Evolutionary conservation across 352 stramenopile genomes (phyloP), one percentile per base, ranked within the genome.

Genomic region (Globisporangium paroecandrum): DNA sequence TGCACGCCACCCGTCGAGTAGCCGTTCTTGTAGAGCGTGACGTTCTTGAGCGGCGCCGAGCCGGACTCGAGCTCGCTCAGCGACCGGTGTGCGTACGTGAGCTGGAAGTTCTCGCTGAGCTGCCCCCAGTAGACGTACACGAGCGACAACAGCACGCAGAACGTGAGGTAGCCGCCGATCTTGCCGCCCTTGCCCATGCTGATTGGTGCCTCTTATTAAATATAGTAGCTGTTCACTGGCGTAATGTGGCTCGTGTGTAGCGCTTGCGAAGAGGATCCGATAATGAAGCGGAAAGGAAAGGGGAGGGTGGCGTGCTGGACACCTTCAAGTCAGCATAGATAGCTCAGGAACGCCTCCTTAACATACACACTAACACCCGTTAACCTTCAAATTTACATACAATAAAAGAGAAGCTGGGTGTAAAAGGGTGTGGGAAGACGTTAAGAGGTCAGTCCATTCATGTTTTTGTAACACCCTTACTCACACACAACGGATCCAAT

Each of bases 11-110:
- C 85, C 2, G 76, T 89, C 46, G 83, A 91, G 72, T 83, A 90
- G 62, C 87, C 87, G 70, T 95, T 95, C 65, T 85, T 84, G 69
- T 83, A 94, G 22, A 94, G 69, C 41, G 79, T 90, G 53, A 94
- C 83, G 75, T 66, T 87, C 65, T 94, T 94, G 60, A 77, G 32
- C 4, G 72, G 61, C 27, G 75, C 71, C 4, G 62, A 57, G 29
- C 60, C 73, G 53, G 73, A 66, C 24, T 70, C 65, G 47, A 77
- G 70, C 9, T 73, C 76, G 62, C 76, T 77, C 54, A 89, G 75
- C 65, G 77, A 83, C 29, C 77, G 80, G 55, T 89, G 75, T 58
- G 77, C 69, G 65, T 85, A 82, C 38, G 82, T 90, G 58, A 90
- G 79, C 65, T 90, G 78, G 67, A 91, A 76, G 70, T 79, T 82